Base-by-base conservation (phyloP, 139 green algal species). In the Picochlorum sp. region DNA sequence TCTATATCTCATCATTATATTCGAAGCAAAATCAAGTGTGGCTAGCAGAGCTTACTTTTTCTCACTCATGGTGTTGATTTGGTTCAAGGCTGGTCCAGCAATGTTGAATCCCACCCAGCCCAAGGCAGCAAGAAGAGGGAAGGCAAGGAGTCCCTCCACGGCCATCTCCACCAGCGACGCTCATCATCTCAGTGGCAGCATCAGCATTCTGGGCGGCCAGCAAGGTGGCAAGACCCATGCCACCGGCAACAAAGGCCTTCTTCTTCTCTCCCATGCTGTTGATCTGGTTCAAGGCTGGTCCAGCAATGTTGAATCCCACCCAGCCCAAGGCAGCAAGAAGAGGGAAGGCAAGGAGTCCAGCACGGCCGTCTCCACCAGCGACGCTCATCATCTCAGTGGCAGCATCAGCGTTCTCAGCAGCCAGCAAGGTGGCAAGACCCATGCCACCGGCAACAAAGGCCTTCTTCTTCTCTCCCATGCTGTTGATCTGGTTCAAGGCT, bases 161-260 rank as follows among this genome's bases (percentile, higher is more conserved):
- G 57, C 67, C 62, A 54, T 72, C 61, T 44, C 62, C 69, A 55
- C 45, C 69, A 23, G 87, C 89, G 28, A 95, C 58, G 50, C 83
- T 62, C 2, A 74, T 70, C 10, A 95, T 41, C 76, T 96, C 83
- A 49, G 74, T 77, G 2, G 83, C 82, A 18, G 86, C 86, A 34
- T 88, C 66, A 16, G 83, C 80, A 63, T 77, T 65, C 63, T 78
- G 45, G 8, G 77, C 74, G 8, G 59, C 59, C 18, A 80, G 34
- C 65, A 88, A 55, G 37, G 67, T 45, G 20, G 60, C 60, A 58
- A 30, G 14, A 13, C 18, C 20, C 37, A 71, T 30, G 4, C 65
- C 54, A 28, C 54, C 65, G 2, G 65, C 30, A 30, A 30, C 30
- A 13, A 71, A 16, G 45, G 18, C 41, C 31, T 57, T 45, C 37